phyloP scores from a whole-genome alignment of 1,139 yeast species.

The Saccharomyces uvarum region DNA sequence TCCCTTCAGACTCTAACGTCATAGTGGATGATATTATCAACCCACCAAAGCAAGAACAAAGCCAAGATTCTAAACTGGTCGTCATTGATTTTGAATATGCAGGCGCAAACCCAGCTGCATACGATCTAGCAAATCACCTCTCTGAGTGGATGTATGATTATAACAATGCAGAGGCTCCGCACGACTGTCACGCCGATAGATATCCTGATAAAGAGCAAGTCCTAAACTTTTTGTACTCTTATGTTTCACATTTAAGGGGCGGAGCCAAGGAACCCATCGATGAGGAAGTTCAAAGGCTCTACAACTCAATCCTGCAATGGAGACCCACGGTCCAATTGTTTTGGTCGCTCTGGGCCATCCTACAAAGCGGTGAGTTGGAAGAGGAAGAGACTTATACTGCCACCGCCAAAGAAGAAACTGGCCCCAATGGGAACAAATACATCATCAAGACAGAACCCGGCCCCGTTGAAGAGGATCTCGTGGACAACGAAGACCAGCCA shows the following conservation, averaged over 20 bases:
- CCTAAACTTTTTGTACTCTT: slow-evolving; percentile 63
- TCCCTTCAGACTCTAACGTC: slow-evolving; percentile 31
- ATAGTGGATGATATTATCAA: slow-evolving; percentile 33
- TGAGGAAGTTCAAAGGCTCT: slow-evolving; percentile 49
- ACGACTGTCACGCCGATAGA: slow-evolving; percentile 46
- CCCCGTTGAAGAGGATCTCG: slow-evolving; percentile 14
- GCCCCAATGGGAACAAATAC: slow-evolving; percentile 43
- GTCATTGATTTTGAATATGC: slow-evolving; percentile 96
- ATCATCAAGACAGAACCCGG: slow-evolving; percentile 30
- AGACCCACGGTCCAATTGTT: slow-evolving; percentile 68
- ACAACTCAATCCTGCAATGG: slow-evolving; percentile 68
- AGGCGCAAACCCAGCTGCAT: slow-evolving; percentile 88
- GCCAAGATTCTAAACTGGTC: slow-evolving; percentile 68
- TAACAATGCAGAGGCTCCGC: slow-evolving; percentile 44
- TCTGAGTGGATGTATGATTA: slow-evolving; percentile 97
- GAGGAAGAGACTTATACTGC: slow-evolving; percentile 15
- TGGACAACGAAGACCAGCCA: slow-evolving; percentile 29
- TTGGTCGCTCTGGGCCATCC: slow-evolving; percentile 91
- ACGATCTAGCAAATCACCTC: slow-evolving; percentile 80
- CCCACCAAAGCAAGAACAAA: slow-evolving; percentile 33
- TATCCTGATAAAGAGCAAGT: slow-evolving; percentile 67
- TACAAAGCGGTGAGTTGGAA: slow-evolving; percentile 51
- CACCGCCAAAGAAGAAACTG: slow-evolving; percentile 25
- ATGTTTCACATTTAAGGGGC: slow-evolving; percentile 39
- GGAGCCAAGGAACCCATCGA: slow-evolving; percentile 35